Conservation (phyloP, 2,329 filamentous ascomycete species). For the Fusarium pilosicola region DNA sequence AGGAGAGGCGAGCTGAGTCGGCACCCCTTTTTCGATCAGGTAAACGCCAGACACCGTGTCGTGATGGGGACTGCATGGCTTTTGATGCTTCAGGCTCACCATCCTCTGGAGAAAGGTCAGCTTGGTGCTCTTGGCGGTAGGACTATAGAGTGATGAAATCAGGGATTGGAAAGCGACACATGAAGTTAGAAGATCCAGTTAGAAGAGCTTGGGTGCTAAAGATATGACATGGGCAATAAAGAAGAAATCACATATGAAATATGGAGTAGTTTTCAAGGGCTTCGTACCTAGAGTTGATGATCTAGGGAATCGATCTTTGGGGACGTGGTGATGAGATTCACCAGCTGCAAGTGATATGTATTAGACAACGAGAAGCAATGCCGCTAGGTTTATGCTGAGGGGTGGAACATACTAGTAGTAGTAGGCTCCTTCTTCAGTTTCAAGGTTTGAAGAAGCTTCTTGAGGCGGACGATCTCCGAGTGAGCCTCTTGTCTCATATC, state of each 20-base stretch:
- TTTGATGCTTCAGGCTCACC: background rate
- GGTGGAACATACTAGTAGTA: slow-evolving; percentile 7
- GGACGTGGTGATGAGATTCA: slow-evolving; percentile 1
- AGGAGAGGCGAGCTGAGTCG: slow-evolving; percentile 30
- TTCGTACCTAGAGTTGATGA: slow-evolving; percentile 27
- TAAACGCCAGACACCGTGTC: slow-evolving; percentile 24
- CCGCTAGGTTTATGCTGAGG: background rate
- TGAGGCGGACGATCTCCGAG: slow-evolving; percentile 47
- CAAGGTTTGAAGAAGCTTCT: slow-evolving; percentile 41
- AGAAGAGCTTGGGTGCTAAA: background rate
- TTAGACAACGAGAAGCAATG: background rate
- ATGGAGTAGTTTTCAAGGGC: background rate
- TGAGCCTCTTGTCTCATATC: slow-evolving; percentile 43
- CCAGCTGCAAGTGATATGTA: background rate
- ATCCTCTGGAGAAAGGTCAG: slow-evolving; percentile 29
- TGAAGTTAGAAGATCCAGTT: background rate
- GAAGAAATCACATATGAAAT: background rate
- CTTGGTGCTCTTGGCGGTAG: background rate
- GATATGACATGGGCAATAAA: background rate
- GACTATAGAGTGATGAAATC: background rate
- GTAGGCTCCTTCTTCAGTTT: slow-evolving; percentile 12
- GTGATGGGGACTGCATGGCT: slow-evolving; percentile 38
- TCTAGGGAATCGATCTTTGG: background rate
- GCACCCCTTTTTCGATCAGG: slow-evolving; percentile 47
- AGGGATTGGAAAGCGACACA: background rate